Evolutionary conservation across 345 rosid genomes (phyloP).

Genomic region (Murraya koenigii): DNA sequence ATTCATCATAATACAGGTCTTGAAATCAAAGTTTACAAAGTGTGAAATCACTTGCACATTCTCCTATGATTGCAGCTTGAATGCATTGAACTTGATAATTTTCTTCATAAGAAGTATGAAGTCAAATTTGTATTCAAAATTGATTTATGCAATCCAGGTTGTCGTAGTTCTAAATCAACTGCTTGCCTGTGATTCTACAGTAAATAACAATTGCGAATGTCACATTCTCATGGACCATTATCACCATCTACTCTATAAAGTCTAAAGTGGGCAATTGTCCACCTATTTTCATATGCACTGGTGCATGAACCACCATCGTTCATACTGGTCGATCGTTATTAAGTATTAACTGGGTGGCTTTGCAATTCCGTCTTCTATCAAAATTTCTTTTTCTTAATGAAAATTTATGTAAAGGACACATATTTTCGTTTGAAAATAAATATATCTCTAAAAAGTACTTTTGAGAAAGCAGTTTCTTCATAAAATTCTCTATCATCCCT

Average conservation of each 20-base stretch:
- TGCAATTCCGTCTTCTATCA: too few species aligned
- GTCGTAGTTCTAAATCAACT: slow-evolving; percentile 4
- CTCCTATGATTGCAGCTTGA: neutral
- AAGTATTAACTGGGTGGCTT: too few species aligned
- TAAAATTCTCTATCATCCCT: neutral
- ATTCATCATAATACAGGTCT: too few species aligned
- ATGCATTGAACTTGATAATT: neutral
- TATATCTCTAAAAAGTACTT: too few species aligned
- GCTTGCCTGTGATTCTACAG: slow-evolving; percentile 9
- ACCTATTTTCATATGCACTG: neutral
- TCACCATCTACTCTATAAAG: neutral
- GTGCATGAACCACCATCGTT: too few species aligned
- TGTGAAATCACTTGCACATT: slow-evolving; percentile 2
- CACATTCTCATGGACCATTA: neutral
- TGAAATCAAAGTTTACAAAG: neutral
- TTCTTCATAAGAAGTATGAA: neutral
- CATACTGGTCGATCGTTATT: too few species aligned
- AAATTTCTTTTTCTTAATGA: too few species aligned
- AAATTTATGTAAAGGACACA: too few species aligned
- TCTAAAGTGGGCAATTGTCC: neutral
- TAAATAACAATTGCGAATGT: neutral
- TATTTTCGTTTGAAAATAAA: too few species aligned
- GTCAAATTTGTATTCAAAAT: slow-evolving; percentile 12
- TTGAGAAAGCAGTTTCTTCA: neutral
- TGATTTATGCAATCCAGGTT: slow-evolving; percentile 6